Percentiles rank a stretch among this genome's conserved stretches.
phyloP scores from a whole-genome alignment of 2,329 filamentous ascomycete genomes.

The Diaporthe destruens region DNA sequence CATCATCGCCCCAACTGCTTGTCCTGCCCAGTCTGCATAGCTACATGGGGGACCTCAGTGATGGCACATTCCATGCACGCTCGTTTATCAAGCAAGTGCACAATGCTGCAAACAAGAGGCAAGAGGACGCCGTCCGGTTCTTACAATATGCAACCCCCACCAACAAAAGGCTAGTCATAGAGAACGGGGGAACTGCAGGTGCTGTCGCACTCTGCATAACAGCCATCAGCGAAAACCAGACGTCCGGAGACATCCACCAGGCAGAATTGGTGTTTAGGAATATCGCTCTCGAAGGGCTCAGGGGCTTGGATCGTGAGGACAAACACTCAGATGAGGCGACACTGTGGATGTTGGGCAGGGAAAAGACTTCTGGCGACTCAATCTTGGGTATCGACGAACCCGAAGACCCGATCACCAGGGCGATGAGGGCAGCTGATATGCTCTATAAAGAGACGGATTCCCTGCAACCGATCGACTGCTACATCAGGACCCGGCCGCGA shows the following conservation, averaged over 20 bases:
- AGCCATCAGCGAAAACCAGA: slow-evolving; percentile 65
- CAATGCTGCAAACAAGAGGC: slow-evolving; percentile 60
- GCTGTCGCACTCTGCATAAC: slow-evolving; percentile 67
- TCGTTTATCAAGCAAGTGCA: slow-evolving; percentile 64
- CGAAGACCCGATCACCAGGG: slow-evolving; percentile 64
- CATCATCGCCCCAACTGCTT: slow-evolving; percentile 68
- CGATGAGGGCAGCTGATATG: slow-evolving; percentile 71
- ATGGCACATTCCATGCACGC: slow-evolving; percentile 52
- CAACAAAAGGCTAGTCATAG: slow-evolving; percentile 69
- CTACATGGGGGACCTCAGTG: slow-evolving; percentile 55
- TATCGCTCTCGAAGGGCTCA: slow-evolving; percentile 61
- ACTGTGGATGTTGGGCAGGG: slow-evolving; percentile 34
- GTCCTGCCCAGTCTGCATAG: slow-evolving; percentile 66
- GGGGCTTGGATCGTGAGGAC: slow-evolving; percentile 32
- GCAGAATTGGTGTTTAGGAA: slow-evolving; percentile 66
- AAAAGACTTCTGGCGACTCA: slow-evolving; percentile 39
- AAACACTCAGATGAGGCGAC: slow-evolving; percentile 32
- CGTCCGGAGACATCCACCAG: slow-evolving; percentile 60
- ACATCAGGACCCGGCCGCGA: slow-evolving; percentile 54
- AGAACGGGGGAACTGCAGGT: slow-evolving; percentile 69
- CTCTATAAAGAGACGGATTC: slow-evolving; percentile 68
- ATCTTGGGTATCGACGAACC: slow-evolving; percentile 40
- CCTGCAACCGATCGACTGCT: slow-evolving; percentile 63
- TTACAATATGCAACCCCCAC: slow-evolving; percentile 58
- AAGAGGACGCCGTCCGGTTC: slow-evolving; percentile 64